Conservation (phyloP, 345 rosid genomes). For the Aquilaria malaccensis region DNA sequence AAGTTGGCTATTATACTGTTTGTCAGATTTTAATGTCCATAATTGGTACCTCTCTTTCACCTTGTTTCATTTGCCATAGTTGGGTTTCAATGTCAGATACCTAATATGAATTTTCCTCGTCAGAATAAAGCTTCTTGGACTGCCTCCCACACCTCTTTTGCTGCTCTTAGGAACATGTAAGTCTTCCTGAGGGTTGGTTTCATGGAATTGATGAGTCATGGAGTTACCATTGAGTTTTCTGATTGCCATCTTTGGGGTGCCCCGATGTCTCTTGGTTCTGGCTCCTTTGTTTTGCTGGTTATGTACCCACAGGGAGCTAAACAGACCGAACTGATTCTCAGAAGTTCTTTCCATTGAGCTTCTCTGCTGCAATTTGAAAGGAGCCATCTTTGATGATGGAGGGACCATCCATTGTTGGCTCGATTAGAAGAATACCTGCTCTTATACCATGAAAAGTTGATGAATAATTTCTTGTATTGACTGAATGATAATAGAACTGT, state of each 20-base stretch:
- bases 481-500: too few relatives aligned
- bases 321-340: background rate
- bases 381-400: too few relatives aligned
- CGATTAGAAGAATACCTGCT: too few relatives aligned
- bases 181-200: background rate
- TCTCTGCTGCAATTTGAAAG: background rate
- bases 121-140: background rate
- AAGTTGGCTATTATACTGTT: too few relatives aligned
- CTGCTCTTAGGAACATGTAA: background rate
- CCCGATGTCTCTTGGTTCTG: background rate
- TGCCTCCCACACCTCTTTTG: slow-evolving; percentile 6
- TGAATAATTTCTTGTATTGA: too few relatives aligned
- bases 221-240: background rate
- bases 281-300: background rate
- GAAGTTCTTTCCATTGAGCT: background rate
- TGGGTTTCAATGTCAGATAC: background rate
- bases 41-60: background rate
- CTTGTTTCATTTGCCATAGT: background rate
- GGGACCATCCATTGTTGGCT: too few relatives aligned
- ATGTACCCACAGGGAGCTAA: background rate
- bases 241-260: background rate
- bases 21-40: too few relatives aligned
- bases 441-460: too few relatives aligned
- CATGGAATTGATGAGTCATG: background rate
- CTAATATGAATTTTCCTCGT: background rate